These are phyloP conservation scores for Sungouiella thailandica DNA, from an alignment of 805 yeast genomes.

Conservation along the genomic window DNA sequence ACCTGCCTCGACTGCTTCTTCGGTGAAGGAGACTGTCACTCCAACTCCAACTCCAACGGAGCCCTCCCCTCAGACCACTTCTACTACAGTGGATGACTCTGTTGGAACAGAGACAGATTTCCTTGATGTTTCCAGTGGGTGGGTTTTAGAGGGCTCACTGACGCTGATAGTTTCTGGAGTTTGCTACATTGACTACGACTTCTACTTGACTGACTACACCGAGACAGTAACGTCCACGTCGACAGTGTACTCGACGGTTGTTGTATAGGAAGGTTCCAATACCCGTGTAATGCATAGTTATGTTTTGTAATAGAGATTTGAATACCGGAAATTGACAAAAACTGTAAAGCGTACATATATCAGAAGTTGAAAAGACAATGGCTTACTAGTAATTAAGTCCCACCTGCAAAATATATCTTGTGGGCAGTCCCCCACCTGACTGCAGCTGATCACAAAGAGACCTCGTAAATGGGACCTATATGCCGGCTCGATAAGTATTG, in stretches of 20 bases:
- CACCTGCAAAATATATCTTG: no score
- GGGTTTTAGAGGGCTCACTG: constrained; percentile 30
- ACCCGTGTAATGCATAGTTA: no score
- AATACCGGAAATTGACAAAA: no score
- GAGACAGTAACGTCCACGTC: constrained; percentile 36
- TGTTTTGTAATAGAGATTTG: no score
- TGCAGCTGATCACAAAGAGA: no score
- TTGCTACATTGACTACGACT: constrained; percentile 34
- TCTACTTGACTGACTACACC: constrained; percentile 23
- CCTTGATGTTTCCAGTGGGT: constrained; percentile 23
- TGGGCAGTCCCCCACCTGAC: no score
- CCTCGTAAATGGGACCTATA: no score
- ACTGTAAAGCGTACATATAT: no score
- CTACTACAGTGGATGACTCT: constrained; percentile 16
- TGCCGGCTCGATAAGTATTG: no score
- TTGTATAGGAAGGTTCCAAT: constrained; percentile 16
- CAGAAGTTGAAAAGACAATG: no score
- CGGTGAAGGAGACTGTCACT: not conserved
- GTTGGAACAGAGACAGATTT: constrained; percentile 1
- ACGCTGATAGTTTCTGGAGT: constrained; percentile 28
- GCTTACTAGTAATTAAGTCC: no score
- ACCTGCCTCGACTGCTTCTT: not conserved
- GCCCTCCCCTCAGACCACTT: constrained; percentile 20
- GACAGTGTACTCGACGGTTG: constrained; percentile 32
- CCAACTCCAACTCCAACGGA: constrained; percentile 5